Percentiles rank a stretch among this genome's conserved stretches.
These are phyloP conservation scores for Fusarium nelsonii DNA, from an alignment of 2,329 filamentous ascomycete species.

Conservation along the genomic window DNA sequence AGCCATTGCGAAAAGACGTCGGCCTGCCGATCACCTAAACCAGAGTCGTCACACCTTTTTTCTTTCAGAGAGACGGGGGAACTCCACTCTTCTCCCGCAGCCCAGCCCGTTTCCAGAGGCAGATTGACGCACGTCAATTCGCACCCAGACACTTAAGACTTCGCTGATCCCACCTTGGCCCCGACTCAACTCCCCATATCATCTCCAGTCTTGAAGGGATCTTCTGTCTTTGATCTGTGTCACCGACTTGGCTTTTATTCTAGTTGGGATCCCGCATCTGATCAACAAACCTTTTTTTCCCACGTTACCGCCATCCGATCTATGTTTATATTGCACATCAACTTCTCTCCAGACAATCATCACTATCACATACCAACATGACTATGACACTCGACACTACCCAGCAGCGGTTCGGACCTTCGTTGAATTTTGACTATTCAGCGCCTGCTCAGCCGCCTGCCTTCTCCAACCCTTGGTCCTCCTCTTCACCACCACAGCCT, in stretches of 20 bases:
- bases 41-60: slow-evolving; percentile 64
- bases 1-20: slow-evolving; percentile 64
- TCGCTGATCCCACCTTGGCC: slow-evolving; percentile 67
- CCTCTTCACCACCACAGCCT: slow-evolving; percentile 58
- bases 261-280: slow-evolving; percentile 63
- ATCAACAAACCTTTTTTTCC: slow-evolving; percentile 60
- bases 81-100: slow-evolving; percentile 56
- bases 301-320: slow-evolving; percentile 40
- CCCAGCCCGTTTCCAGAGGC: slow-evolving; percentile 55
- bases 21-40: slow-evolving; percentile 66
- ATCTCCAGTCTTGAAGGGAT: slow-evolving; percentile 52
- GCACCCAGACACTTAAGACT: slow-evolving; percentile 67
- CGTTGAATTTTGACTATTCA: slow-evolving; percentile 82
- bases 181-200: slow-evolving; percentile 51
- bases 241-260: slow-evolving; percentile 61
- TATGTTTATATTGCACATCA: slow-evolving; percentile 45
- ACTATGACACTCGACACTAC: slow-evolving; percentile 95
- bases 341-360: slow-evolving; percentile 29
- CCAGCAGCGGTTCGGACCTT: slow-evolving; percentile 81
- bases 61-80: slow-evolving; percentile 49
- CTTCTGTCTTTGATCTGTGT: slow-evolving; percentile 57
- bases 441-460: slow-evolving; percentile 69
- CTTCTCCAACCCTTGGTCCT: slow-evolving; percentile 92
- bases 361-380: slow-evolving; percentile 68
- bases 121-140: slow-evolving; percentile 58